Base-by-base conservation (phyloP, 805 yeast species). In the Ogataea ganodermae region DNA sequence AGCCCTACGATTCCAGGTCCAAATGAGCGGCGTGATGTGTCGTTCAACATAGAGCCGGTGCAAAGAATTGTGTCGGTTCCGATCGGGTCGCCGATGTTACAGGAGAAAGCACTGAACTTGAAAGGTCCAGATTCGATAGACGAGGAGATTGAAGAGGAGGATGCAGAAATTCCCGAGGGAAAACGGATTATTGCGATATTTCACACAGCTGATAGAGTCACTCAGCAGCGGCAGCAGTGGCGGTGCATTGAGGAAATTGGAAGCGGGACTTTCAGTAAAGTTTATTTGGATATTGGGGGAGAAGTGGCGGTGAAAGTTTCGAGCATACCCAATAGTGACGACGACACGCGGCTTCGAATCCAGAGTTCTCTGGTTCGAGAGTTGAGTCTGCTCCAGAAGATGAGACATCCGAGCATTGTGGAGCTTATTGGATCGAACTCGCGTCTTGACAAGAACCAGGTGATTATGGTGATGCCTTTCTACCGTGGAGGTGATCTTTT, bases 401-500 rank as follows among this genome's bases (percentile, higher is more conserved):
- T 84, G 12, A 54, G 73, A 28, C 94, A 89, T 62, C 95, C 96
- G 1, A 80, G 86, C 41, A 75, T 91, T 12, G 80, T 89, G 18
- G 67, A 72, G 38, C 68, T 91, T 9, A 58, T 83, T 23, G 90
- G 86, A 35, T 72, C 73, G 46, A 63, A 68, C 31, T 65, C 72
- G 13, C 64, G 64, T 14, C 53, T 72, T 20, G 43, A 48, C 7
- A 44, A 48, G 14, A 56, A 57, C 37, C 55, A 58, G 32, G 68
- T 65, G 30, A 54, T 60, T 48, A 76, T 91, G 65, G 84, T 86
- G 33, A 72, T 91, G 59, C 87, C 91, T 1, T 89, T 78, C 63
- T 86, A 89, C 57, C 64, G 71, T 5, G 98, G 98, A 4, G 97
- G 98, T 3, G 96, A 90, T 59, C 65, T 94, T 33, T 83, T 86